Evolutionary conservation across 331 rosid genomes (phyloP).

Genomic region (Acacia concinna): DNA sequence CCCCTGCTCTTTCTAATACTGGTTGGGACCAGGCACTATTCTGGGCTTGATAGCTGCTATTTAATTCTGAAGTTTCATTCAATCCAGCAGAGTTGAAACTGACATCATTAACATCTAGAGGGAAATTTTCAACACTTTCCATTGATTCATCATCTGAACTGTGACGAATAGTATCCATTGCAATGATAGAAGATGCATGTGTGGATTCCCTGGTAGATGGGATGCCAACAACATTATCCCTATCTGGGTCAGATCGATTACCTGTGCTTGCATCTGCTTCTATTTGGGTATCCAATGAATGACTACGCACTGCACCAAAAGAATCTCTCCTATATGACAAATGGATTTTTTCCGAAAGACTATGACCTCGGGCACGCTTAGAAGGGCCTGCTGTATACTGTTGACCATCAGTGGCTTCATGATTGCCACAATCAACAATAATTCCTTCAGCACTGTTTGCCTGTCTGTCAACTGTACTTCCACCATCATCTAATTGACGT

Average conservation of each 20-base stretch:
- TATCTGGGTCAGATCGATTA: slow-evolving; percentile 47
- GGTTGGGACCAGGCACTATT: slow-evolving; percentile 70
- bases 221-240: slow-evolving; percentile 53
- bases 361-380: slow-evolving; percentile 67
- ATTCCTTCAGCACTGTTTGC: slow-evolving; percentile 88
- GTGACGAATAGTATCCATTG: slow-evolving; percentile 77
- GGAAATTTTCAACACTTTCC: slow-evolving; percentile 97
- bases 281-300: slow-evolving; percentile 68
- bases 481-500: slow-evolving; percentile 76
- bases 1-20: slow-evolving; percentile 63
- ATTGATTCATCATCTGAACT: slow-evolving; percentile 79
- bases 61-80: slow-evolving; percentile 90
- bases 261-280: slow-evolving; percentile 35
- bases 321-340: slow-evolving; percentile 56
- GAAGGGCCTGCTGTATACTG: slow-evolving; percentile 80
- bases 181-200: slow-evolving; percentile 93
- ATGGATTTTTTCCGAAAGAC: slow-evolving; percentile 55
- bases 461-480: slow-evolving; percentile 62
- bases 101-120: slow-evolving; percentile 63
- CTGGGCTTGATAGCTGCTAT: slow-evolving; percentile 83
- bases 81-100: slow-evolving; percentile 81
- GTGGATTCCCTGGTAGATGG: slow-evolving; percentile 77
- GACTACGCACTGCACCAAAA: slow-evolving; percentile 71
- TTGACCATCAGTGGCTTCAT: slow-evolving; percentile 67
- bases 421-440: slow-evolving; percentile 68